Base-by-base conservation (phyloP, 345 rosid species). In the Trapa bicornis region DNA sequence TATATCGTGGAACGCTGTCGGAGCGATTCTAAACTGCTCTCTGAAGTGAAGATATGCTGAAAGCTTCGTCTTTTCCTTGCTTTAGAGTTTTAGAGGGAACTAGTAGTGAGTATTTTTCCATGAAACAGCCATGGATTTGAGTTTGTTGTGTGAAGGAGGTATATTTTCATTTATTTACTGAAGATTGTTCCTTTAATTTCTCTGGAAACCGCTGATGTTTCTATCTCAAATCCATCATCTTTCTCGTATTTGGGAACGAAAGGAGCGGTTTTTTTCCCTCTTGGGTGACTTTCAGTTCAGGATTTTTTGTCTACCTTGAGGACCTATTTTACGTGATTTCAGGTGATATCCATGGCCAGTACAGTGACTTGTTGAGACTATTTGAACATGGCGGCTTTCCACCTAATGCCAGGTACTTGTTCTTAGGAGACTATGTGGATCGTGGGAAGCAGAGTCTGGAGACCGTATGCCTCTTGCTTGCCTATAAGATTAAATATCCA, bases 261-360 rank as follows among this genome's bases (percentile, higher is more conserved):
- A 36, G 33, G 43, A 36, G 10, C 37, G 38, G 43, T 64, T 35
- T 43, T 12, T 43, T 12, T 14, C 37, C 8, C 33, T 37, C 32
- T 64, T 6, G 47, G n/a, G 56, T 50, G 22, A 14, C 22, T 50
- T 15, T 29, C n/a, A 6, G 22, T 64, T 63, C 32, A 15, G 16
- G 13, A 10, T 64, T 64, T 33, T 22, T 22, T 22, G 29, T 64
- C 33, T 38, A 47, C 22, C 38, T 15, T 64, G 29, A 1, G 66
- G 39, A 43, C 29, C 47, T 38, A 13, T 39, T 64, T 0, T 64
- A 12, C 29, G 42, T 64, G 66, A n/a, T 70, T 74, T 48, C 74
- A 92, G 98, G 98, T 75, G 96, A 92, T 70, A 80, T 92, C 75
- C 98, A 92, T 76, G 98, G 96, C 29, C 96, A 92, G 61, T 92